Conservation (phyloP, 2,329 filamentous ascomycete genomes). For the Chaetomiaceae sp. region DNA sequence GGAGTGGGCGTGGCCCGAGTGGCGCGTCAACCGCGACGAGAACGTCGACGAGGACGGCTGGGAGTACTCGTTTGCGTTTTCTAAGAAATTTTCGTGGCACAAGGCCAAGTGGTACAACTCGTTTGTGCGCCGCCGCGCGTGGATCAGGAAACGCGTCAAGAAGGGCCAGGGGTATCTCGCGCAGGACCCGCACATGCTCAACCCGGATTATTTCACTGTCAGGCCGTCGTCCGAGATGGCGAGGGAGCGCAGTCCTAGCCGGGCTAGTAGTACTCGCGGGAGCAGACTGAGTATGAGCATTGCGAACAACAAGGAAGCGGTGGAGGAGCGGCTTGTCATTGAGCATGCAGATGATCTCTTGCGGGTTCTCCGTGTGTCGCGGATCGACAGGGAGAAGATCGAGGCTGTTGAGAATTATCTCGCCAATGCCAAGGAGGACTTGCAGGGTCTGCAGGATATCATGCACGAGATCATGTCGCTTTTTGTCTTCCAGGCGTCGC, state of each 20-base stretch:
- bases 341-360: constrained; percentile 66
- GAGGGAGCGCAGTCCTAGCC: constrained; percentile 37
- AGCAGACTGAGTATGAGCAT: constrained; percentile 37
- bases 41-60: constrained; percentile 87
- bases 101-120: constrained; percentile 89
- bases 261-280: constrained; percentile 26
- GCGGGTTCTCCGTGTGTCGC: constrained; percentile 59
- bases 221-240: constrained; percentile 47
- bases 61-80: constrained; percentile 92
- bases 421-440: constrained; percentile 68
- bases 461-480: constrained; percentile 83
- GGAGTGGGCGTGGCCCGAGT: constrained; percentile 76
- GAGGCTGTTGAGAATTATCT: constrained; percentile 79
- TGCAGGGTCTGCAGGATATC: constrained; percentile 67
- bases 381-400: constrained; percentile 86
- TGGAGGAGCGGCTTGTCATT: constrained; percentile 57
- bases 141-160: constrained; percentile 77
- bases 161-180: constrained; percentile 42
- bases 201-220: constrained; percentile 75
- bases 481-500: constrained; percentile 85
- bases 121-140: constrained; percentile 84
- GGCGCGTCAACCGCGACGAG: constrained; percentile 65
- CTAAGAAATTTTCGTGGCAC: constrained; percentile 75
- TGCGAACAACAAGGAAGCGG: constrained; percentile 35
- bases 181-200: constrained; percentile 61